Percentiles rank a stretch among this genome's conserved stretches.
Conservation (phyloP, 345 rosid genomes). For the Citrus reticulata region DNA sequence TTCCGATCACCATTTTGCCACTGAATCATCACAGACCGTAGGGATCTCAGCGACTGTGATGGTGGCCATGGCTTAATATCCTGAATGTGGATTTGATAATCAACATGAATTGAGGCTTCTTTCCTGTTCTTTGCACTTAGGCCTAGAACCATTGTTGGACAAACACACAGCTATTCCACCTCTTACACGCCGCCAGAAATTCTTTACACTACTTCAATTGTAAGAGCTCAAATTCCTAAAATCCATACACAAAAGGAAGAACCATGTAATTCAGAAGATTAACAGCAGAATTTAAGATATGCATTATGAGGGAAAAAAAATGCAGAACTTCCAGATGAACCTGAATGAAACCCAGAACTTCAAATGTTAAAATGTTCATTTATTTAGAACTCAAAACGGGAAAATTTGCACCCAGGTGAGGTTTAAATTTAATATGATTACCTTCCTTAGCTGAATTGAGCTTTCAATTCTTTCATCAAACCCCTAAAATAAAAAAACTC, state of each 20-base stretch:
- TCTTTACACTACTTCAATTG: not conserved
- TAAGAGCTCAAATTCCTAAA: slow-evolving; percentile 17
- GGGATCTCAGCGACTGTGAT: slow-evolving; percentile 78
- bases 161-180: slow-evolving; percentile 13
- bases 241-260: not conserved
- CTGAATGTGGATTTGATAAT: slow-evolving; percentile 65
- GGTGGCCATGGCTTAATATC: slow-evolving; percentile 99
- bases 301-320: not conserved
- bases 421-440: not conserved
- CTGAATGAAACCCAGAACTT: not conserved
- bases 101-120: slow-evolving; percentile 46
- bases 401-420: slow-evolving; percentile 4
- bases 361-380: not conserved
- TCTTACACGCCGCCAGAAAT: not conserved
- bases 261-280: not conserved
- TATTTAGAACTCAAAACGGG: not conserved
- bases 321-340: not conserved
- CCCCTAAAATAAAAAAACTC: not conserved
- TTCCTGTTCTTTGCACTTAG: slow-evolving; percentile 54
- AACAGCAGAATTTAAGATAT: not conserved
- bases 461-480: not conserved
- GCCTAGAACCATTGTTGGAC: slow-evolving; percentile 63
- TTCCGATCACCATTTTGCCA: slow-evolving; percentile 85
- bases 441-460: not conserved
- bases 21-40: slow-evolving; percentile 78